Conservation (phyloP, 164 flowering plant species). For the Macadamia tetraphylla region DNA sequence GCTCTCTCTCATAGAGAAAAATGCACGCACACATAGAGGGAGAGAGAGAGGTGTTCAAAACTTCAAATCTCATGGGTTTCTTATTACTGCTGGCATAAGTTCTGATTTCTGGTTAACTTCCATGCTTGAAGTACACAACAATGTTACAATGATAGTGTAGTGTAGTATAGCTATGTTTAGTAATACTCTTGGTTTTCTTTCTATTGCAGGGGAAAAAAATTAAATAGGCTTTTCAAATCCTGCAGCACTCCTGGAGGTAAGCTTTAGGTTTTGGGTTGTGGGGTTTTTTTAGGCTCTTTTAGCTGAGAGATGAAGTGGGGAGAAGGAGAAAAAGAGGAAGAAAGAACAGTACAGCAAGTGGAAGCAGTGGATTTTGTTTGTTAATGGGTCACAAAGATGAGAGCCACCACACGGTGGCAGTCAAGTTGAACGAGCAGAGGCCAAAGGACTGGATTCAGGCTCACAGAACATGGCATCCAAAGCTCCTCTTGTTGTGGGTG, state of each 20-base stretch:
- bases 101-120: not conserved
- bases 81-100: not conserved
- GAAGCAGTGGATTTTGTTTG: not conserved
- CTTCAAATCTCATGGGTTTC: too few species aligned
- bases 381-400: slow-evolving; percentile 32
- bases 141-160: not conserved
- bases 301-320: slow-evolving; percentile 24
- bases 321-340: slow-evolving; percentile 4
- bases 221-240: too few species aligned
- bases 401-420: slow-evolving; percentile 38
- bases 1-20: slow-evolving; percentile 1
- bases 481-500: not conserved
- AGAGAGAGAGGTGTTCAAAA: slow-evolving; percentile 1
- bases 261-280: not conserved
- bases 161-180: not conserved
- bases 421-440: slow-evolving; percentile 41
- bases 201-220: slow-evolving; percentile 6
- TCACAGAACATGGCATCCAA: slow-evolving; percentile 36
- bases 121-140: not conserved
- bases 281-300: not conserved
- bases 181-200: slow-evolving; percentile 9
- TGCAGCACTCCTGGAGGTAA: not conserved
- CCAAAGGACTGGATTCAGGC: slow-evolving; percentile 30
- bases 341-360: not conserved
- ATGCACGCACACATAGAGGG: too few species aligned